Conservation (phyloP, 2,329 filamentous ascomycete species). For the Cordyceps fumosorosea region DNA sequence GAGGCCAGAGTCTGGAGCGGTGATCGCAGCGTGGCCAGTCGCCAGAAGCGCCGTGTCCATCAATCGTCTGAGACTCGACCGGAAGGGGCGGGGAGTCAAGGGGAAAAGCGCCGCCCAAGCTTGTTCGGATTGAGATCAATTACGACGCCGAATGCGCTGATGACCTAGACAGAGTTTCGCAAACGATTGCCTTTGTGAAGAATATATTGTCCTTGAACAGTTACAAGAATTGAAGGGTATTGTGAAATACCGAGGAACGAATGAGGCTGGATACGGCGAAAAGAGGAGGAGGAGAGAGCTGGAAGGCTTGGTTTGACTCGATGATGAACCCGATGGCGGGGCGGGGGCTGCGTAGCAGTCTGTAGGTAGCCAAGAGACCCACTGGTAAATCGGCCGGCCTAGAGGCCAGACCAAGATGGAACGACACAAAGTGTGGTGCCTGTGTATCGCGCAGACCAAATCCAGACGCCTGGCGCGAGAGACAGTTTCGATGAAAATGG, state of each 20-base stretch:
- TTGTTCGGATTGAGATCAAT: neutral
- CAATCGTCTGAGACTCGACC: constrained; percentile 21
- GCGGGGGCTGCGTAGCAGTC: constrained; percentile 9
- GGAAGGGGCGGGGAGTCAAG: neutral
- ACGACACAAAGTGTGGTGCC: neutral
- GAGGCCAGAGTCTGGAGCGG: constrained; percentile 24
- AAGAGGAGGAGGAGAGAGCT: neutral
- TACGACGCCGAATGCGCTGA: neutral
- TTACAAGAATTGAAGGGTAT: neutral
- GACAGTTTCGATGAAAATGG: neutral
- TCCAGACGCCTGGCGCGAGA: neutral
- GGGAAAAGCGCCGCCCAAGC: neutral
- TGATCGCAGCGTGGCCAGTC: constrained; percentile 27
- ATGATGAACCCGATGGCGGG: constrained; percentile 12
- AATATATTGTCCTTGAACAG: neutral
- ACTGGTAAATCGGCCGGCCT: constrained; percentile 10
- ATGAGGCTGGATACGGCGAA: neutral
- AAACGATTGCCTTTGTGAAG: neutral
- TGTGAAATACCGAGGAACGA: too few species aligned
- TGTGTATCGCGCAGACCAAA: neutral
- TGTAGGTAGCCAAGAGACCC: neutral
- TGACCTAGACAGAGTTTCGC: neutral
- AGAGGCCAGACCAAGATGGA: constrained; percentile 8
- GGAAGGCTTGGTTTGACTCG: constrained; percentile 7
- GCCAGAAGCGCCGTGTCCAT: constrained; percentile 33